Evolutionary conservation across 352 stramenopile species (phyloP).

Genomic region (Blastocystis sp.): DNA sequence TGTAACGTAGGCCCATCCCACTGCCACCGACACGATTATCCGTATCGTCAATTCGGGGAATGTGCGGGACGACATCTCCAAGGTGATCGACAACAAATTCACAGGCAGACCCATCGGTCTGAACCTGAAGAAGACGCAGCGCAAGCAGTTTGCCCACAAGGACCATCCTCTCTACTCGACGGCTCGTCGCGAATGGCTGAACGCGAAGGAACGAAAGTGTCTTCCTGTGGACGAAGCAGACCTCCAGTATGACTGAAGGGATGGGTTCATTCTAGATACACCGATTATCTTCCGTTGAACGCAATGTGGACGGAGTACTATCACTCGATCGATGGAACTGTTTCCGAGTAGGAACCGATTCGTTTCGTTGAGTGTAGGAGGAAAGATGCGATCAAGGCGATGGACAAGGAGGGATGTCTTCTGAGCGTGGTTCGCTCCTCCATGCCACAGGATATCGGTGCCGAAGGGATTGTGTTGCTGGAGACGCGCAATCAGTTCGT

Average conservation of each 20-base stretch:
- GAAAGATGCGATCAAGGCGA: background rate
- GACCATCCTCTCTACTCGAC: background rate
- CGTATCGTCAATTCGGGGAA: background rate
- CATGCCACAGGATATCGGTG: slow-evolving; percentile 8
- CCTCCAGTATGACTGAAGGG: background rate
- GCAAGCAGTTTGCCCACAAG: background rate
- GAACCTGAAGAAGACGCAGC: background rate
- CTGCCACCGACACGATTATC: background rate
- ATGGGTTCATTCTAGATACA: background rate
- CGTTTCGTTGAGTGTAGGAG: background rate
- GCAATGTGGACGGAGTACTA: background rate
- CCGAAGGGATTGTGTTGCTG: slow-evolving; percentile 37
- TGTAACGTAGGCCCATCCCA: background rate
- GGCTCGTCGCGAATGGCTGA: background rate
- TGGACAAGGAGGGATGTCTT: slow-evolving; percentile 9
- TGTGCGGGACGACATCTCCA: background rate
- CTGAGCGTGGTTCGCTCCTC: background rate
- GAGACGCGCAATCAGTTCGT: background rate
- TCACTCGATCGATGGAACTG: background rate
- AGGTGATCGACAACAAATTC: background rate
- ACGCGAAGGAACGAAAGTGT: background rate
- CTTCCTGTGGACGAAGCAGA: background rate
- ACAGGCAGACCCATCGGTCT: background rate
- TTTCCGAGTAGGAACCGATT: background rate
- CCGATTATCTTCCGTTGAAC: slow-evolving; percentile 3